Evolutionary conservation across 345 rosid species (phyloP).

Genomic region (Barbarea vulgaris): DNA sequence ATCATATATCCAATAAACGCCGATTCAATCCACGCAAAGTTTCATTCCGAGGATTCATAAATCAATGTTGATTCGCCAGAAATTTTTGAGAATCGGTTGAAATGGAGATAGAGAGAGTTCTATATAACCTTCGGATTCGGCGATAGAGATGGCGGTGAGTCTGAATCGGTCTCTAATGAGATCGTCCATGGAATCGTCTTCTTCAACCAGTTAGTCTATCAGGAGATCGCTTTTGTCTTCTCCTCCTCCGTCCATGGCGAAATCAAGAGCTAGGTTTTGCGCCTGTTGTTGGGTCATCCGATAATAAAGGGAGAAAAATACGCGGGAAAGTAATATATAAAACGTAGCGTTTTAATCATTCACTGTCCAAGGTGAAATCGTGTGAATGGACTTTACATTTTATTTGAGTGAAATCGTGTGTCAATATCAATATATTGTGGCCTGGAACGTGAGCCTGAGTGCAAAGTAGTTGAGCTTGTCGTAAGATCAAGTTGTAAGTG

Average conservation of each 20-base stretch:
- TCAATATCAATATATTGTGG: no score
- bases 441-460: no score
- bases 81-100: no score
- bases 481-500: no score
- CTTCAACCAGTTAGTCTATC: constrained; percentile 41
- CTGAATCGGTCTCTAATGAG: constrained; percentile 76
- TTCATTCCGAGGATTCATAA: neutral
- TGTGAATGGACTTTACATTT: no score
- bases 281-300: neutral
- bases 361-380: no score
- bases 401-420: no score
- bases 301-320: neutral
- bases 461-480: no score
- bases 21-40: neutral
- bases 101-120: neutral
- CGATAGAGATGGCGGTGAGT: constrained; percentile 75
- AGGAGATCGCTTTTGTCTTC: constrained; percentile 50
- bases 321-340: constrained; percentile 18
- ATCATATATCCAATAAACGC: neutral
- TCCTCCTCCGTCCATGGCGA: constrained; percentile 51
- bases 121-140: constrained; percentile 68
- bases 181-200: constrained; percentile 52
- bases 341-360: constrained; percentile 1
- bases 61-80: neutral
- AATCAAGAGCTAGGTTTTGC: constrained; percentile 28